Base-by-base conservation (phyloP, 768 basidiomycete genomes). In the Lactifluus volemus region DNA sequence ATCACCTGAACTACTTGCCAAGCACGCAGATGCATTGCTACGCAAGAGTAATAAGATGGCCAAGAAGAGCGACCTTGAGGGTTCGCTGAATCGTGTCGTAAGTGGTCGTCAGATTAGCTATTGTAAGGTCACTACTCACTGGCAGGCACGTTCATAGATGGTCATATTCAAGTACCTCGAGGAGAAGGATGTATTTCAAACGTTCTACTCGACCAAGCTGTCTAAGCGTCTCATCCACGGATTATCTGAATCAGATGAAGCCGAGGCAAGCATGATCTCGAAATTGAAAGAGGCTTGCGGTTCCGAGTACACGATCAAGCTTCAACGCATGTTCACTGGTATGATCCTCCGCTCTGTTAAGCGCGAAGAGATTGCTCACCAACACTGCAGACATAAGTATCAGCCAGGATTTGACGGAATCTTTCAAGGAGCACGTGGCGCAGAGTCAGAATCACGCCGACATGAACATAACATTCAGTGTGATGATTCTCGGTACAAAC, bases 111-210 rank as follows among this genome's bases (percentile, higher is more conserved):
- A n/a, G 30, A 39, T n/a, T 4, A 10, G 52, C 10, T 7, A 5
- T 49, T 15, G 17, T 49, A 32, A 42, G 11, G 8, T 29, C 30
- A 19, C 15, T 47, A 34, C 60, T 45, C 57, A n/a, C n/a, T n/a
- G n/a, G n/a, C n/a, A 53, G 47, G 55, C 19, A 39, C 32, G 12
- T 38, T 53, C 64, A 2, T 70, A 98, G 96, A 97, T 98, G 94
- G 80, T 91, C 14, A 76, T 98, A 52, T 97, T 99, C 88, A 94
- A 94, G 72, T 98, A 96, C 74, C 88, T 98, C 68, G 92, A 95
- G 71, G 95, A 98, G 79, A 97, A 97, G 77, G 96, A 99, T 66
- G 92, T 98, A 10, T 99, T 98, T 84, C 94, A 96, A 70, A 89
- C 89, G 17, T 98, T 96, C 80, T 98, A 99, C 76, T 89, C 88